Evolutionary conservation across 148 eudicot species (phyloP).

Genomic region (Dianthus caryophyllus): DNA sequence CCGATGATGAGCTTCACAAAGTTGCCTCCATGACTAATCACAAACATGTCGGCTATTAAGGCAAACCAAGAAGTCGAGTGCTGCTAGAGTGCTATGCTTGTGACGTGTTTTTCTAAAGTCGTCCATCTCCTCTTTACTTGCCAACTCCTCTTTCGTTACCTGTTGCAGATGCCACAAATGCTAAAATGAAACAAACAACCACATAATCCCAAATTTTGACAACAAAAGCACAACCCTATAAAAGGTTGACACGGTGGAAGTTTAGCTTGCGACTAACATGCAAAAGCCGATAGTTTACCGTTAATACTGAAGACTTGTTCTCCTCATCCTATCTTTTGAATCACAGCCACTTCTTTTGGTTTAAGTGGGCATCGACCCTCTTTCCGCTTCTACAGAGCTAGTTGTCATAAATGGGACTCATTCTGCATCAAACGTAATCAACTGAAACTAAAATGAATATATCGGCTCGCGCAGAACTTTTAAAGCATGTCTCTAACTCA

Average conservation of each 20-base stretch:
- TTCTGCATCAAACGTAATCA: conserved; percentile 44
- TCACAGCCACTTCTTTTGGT: conserved; percentile 96
- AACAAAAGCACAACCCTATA: background rate
- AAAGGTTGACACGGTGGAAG: no score
- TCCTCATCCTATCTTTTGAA: no score
- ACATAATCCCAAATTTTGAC: background rate
- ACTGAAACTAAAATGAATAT: background rate
- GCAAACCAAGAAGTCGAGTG: conserved; percentile 92
- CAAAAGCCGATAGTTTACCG: no score
- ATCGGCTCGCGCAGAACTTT: no score
- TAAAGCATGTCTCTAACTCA: no score
- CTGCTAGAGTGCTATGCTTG: conserved; percentile 95
- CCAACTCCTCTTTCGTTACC: conserved; percentile 95
- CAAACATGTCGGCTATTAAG: conserved; percentile 91
- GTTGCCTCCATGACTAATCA: conserved; percentile 98
- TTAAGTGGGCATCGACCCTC: conserved; percentile 99
- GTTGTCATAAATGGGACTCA: conserved; percentile 92
- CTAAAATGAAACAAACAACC: background rate
- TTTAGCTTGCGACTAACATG: no score
- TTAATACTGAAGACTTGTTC: no score
- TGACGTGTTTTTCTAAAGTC: conserved; percentile 87
- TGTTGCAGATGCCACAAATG: conserved; percentile 25
- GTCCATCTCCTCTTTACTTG: conserved; percentile 78
- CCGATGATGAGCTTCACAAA: conserved; percentile 93
- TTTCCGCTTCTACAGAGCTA: conserved; percentile 91